Conservation (phyloP, 768 basidiomycete genomes). For the Mrakia frigida region DNA sequence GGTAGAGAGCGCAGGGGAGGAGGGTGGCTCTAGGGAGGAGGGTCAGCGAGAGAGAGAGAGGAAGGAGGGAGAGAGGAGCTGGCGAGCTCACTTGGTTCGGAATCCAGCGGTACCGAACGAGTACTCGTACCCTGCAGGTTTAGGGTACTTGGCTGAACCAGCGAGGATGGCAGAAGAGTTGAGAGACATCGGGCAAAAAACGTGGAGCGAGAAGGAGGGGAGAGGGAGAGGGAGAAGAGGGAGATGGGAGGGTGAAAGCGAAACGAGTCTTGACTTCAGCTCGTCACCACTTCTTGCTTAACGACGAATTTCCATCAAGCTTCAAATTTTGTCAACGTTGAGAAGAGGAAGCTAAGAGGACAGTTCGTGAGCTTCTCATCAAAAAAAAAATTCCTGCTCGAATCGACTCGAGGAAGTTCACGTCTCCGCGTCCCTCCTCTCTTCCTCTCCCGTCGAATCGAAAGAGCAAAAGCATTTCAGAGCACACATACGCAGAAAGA, state of each 20-base stretch:
- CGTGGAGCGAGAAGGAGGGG: not conserved
- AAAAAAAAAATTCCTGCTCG: too few species aligned
- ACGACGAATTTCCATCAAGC: too few species aligned
- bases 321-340: too few species aligned
- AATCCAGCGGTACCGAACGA: slow-evolving; percentile 95
- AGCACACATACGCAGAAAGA: not conserved
- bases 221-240: not conserved
- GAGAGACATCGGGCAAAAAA: not conserved
- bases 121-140: slow-evolving; percentile 63
- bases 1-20: slow-evolving; percentile 88
- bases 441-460: not conserved
- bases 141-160: slow-evolving; percentile 52
- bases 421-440: not conserved
- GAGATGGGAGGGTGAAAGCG: not conserved
- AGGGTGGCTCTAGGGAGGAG: slow-evolving; percentile 38
- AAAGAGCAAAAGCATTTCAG: not conserved
- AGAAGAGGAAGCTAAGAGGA: too few species aligned
- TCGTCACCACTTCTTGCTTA: too few species aligned
- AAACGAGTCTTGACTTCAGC: too few species aligned
- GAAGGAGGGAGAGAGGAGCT: not conserved
- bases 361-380: too few species aligned
- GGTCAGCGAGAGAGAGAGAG: not conserved
- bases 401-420: not conserved
- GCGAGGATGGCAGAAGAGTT: slow-evolving; percentile 33
- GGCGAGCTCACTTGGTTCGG: slow-evolving; percentile 66